A percentile compares a stretch with the other conserved stretches of the same genome.
phyloP scores from a whole-genome alignment of 768 basidiomycete species.

The Mycena floridula region DNA sequence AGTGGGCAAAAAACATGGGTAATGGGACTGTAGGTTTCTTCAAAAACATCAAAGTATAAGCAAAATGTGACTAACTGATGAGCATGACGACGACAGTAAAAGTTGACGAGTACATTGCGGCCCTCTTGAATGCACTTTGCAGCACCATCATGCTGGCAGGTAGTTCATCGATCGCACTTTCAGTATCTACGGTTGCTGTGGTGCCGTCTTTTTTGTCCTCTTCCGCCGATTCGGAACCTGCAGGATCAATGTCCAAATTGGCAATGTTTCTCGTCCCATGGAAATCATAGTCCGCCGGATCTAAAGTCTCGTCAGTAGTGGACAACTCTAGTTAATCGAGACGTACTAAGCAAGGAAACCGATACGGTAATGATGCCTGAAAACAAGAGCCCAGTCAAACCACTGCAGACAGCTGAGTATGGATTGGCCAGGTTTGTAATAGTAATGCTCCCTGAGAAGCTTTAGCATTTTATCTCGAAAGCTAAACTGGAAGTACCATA shows the following conservation, averaged over 20 bases:
- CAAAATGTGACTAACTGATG: conserved; percentile 17
- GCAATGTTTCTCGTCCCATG: conserved; percentile 27
- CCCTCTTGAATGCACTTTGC: conserved; percentile 24
- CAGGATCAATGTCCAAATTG: conserved; percentile 24
- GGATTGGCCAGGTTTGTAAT: conserved; percentile 30
- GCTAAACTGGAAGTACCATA: conserved; percentile 22
- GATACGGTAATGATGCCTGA: conserved; percentile 29
- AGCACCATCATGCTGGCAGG: conserved; percentile 3
- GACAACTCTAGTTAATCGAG: background rate
- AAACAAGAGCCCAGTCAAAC: conserved; percentile 29
- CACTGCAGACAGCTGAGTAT: conserved; percentile 33
- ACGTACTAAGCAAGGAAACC: conserved; percentile 28
- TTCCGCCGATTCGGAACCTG: no score
- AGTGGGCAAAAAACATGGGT: conserved; percentile 32
- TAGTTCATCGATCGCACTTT: conserved; percentile 1
- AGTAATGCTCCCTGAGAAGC: conserved; percentile 24
- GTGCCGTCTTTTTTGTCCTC: conserved; percentile 10
- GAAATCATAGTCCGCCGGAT: conserved; percentile 33
- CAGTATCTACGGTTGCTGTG: background rate
- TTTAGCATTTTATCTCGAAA: background rate
- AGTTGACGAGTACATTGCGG: conserved; percentile 24
- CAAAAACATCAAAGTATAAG: conserved; percentile 2
- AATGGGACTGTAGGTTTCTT: conserved; percentile 22
- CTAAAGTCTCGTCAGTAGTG: conserved; percentile 10
- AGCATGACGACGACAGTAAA: conserved; percentile 28